A percentile compares a stretch with the other conserved stretches of the same genome.
Conservation (phyloP, 1,139 yeast genomes). For the Hemisphaericaspora xylanilytica region DNA sequence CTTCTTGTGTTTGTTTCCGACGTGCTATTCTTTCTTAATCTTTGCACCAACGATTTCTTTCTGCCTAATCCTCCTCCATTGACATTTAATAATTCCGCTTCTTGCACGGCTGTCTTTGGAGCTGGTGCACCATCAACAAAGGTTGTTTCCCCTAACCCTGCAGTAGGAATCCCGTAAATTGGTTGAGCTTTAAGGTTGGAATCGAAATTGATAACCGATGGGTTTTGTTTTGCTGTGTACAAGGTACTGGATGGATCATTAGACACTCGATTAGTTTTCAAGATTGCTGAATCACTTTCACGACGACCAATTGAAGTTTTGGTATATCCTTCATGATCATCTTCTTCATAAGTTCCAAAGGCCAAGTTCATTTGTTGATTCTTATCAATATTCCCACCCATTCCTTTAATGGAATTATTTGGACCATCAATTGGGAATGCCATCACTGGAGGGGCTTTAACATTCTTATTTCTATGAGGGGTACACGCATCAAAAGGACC, state of each 20-base stretch:
- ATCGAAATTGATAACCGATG: conserved; percentile 66
- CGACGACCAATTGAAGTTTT: conserved; percentile 12
- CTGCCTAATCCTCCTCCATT: conserved; percentile 50
- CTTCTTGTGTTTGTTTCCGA: conserved; percentile 35
- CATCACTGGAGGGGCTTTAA: conserved; percentile 82
- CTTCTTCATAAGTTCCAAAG: conserved; percentile 49
- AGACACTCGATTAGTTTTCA: conserved; percentile 13
- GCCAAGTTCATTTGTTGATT: conserved; percentile 60
- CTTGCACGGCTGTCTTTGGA: conserved; percentile 37
- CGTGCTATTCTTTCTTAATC: conserved; percentile 50
- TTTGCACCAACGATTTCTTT: conserved; percentile 74
- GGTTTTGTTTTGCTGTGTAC: conserved; percentile 44
- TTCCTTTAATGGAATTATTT: conserved; percentile 78
- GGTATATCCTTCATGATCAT: too few species aligned
- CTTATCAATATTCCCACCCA: conserved; percentile 42
- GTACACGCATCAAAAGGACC: conserved; percentile 99
- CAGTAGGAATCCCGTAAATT: conserved; percentile 79
- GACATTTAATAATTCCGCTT: conserved; percentile 27
- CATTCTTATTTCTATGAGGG: conserved; percentile 87
- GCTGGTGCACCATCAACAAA: conserved; percentile 98
- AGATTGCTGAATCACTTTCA: conserved; percentile 7
- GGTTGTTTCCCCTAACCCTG: conserved; percentile 89
- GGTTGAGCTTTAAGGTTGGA: conserved; percentile 65
- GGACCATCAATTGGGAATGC: conserved; percentile 97
- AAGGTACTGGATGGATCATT: conserved; percentile 22